phyloP scores from a whole-genome alignment of 2,329 filamentous ascomycete genomes.

The Aspergillus sp. region DNA sequence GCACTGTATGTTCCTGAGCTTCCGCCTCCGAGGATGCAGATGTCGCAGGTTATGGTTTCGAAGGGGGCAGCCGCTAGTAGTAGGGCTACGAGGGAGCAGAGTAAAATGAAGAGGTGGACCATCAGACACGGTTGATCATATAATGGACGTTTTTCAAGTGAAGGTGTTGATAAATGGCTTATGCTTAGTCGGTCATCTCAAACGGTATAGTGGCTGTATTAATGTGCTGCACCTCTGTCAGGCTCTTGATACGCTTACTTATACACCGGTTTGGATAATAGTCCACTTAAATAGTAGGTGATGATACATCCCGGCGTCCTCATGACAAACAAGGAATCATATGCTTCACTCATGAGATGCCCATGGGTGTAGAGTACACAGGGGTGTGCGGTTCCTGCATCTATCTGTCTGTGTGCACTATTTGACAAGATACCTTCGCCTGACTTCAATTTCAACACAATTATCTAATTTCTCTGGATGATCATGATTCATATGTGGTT shows the following conservation, averaged over 20 bases:
- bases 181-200: background rate
- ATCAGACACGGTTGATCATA: background rate
- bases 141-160: too few relatives aligned
- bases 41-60: constrained; percentile 29
- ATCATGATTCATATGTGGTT: background rate
- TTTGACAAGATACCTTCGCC: background rate
- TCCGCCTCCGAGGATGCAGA: constrained; percentile 41
- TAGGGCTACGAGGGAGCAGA: background rate
- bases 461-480: background rate
- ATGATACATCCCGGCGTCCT: background rate
- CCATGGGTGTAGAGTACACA: background rate
- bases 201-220: background rate
- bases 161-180: background rate
- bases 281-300: background rate
- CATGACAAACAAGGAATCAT: background rate
- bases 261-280: background rate
- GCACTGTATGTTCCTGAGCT: constrained; percentile 38
- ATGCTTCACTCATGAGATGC: background rate
- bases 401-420: background rate
- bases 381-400: background rate
- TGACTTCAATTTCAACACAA: background rate
- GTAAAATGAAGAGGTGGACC: background rate
- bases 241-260: background rate
- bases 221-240: background rate
- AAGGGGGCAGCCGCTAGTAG: background rate